Evolutionary conservation across 352 stramenopile genomes (phyloP), one percentile per base, ranked within the genome.

Genomic region (Globisporangium parvum): DNA sequence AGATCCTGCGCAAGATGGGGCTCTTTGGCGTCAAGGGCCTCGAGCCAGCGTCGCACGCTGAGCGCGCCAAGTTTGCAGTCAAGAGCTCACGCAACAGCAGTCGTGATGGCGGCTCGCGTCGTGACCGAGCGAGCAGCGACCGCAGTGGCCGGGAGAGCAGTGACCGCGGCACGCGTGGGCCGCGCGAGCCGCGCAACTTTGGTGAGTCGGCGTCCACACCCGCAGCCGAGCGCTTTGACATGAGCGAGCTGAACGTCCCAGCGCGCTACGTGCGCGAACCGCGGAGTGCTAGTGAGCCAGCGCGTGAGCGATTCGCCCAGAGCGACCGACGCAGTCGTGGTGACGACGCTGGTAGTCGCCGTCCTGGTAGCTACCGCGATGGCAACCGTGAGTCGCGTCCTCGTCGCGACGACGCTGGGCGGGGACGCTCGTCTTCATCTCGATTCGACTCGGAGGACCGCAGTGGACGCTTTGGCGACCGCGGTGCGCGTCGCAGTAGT

Each of bases 11-110:
- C 57, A 88, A 90, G 66, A 80, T 92, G 92, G 87, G 88, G 21
- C 70, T 98, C n/a, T 76, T 93, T 23, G 86, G 87, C 42, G 74
- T 87, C 48, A 72, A 77, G 50, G 89, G 88, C 12, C 70, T 97
- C 35, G 57, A 70, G 47, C 20, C 62, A 10, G 61, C 59, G n/a
- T 37, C 50, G n/a, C 21, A 53, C 15, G 10, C 47, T 37, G 40
- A 61, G 59, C 55, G 54, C 39, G 28, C 49, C 28, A 51, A 55
- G 54, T 66, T 51, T 47, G 57, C 49, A 21, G 47, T 57, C 45
- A 63, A 62, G 28, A 55, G 62, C 33, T 51, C 47, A 20, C 31
- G 31, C 31, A 37, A 37, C 31, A 28, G 39, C 18, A 39, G 47
- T 17, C 21, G 48, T 11, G 26, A 44, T 12, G 45, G 45, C 21